Base-by-base conservation (phyloP, 495 filamentous ascomycete species). In the Aspergillus carlsbadensis region DNA sequence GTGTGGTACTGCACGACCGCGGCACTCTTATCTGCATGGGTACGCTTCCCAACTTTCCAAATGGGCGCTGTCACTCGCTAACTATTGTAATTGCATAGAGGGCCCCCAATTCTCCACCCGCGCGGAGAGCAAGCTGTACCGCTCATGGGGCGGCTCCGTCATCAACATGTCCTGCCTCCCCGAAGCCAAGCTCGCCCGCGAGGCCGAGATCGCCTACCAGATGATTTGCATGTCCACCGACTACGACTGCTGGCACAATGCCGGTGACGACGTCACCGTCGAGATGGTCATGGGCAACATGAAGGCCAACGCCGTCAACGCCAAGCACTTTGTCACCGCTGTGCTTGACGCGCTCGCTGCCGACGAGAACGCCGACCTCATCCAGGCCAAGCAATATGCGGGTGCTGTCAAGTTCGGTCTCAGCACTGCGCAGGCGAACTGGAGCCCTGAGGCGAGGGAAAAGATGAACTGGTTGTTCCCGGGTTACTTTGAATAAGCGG, bases 171-270 rank as follows among this genome's bases (percentile, higher is more conserved):
- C 88, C 49, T 85, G 87, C 20, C 81, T 98, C n/a, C 94, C 94
- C 21, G 94, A 99, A 77, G 87, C 93, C 31, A 98, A 98, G 78
- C 84, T 99, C 11, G 94, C 94, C 24, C 82, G 89, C 31, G 94
- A 99, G 78, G 95, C 95, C 5, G 95, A 99, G 77, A 87, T 99
- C 60, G 88, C 87, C 14, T 97, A 96, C 67, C 90, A 93, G 76
- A 93, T 97, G 84, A 93, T 99, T 62, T 97, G 93, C 79, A 99
- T 99, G 95, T 87, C 88, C 24, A 99, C 94, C 20, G 94, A 99
- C 74, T 99, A 99, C 65, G 95, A 99, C 72, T 96, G 92, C 82
- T 98, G 94, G 94, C 88, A 89, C 67, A 71, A 73, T 52, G 78
- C 78, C 5, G 85, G 82, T 42, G 88, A 87, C 37, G 84, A 83